Conservation (phyloP, 2,329 filamentous ascomycete species). For the Verticillium nubilum region DNA sequence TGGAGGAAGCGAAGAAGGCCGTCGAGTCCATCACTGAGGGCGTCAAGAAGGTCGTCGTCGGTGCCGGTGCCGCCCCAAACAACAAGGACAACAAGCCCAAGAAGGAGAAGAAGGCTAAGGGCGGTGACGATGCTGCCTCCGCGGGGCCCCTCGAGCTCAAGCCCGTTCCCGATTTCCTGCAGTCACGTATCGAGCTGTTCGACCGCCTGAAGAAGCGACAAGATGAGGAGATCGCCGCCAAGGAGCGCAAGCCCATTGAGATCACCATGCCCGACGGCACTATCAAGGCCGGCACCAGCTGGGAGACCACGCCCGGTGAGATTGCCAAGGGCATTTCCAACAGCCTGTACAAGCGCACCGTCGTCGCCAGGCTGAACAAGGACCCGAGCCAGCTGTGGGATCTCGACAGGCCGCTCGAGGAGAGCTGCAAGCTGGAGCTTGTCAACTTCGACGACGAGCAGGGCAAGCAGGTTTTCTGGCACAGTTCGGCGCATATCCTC, state of each 20-base stretch:
- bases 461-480: conserved; percentile 96
- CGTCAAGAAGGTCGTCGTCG: conserved; percentile 41
- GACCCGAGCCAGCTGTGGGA: conserved; percentile 75
- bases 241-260: conserved; percentile 68
- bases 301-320: conserved; percentile 82
- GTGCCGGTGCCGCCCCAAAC: conserved; percentile 51
- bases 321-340: conserved; percentile 78
- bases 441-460: conserved; percentile 68
- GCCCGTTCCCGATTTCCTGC: conserved; percentile 67
- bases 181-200: conserved; percentile 81
- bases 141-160: conserved; percentile 40
- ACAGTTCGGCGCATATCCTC: conserved; percentile 92
- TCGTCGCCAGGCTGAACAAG: conserved; percentile 74
- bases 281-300: conserved; percentile 69
- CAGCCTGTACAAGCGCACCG: conserved; percentile 77
- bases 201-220: conserved; percentile 81
- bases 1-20: conserved; percentile 43
- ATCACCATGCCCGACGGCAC: conserved; percentile 70
- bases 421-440: conserved; percentile 77
- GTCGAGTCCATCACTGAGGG: conserved; percentile 36
- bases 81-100: conserved; percentile 40
- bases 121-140: conserved; percentile 25
- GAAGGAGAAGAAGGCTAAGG: conserved; percentile 43
- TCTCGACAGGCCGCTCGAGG: conserved; percentile 82
- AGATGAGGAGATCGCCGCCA: conserved; percentile 67